Conservation (phyloP, 73 alveolate species). For the Tetrahymena borealis region DNA sequence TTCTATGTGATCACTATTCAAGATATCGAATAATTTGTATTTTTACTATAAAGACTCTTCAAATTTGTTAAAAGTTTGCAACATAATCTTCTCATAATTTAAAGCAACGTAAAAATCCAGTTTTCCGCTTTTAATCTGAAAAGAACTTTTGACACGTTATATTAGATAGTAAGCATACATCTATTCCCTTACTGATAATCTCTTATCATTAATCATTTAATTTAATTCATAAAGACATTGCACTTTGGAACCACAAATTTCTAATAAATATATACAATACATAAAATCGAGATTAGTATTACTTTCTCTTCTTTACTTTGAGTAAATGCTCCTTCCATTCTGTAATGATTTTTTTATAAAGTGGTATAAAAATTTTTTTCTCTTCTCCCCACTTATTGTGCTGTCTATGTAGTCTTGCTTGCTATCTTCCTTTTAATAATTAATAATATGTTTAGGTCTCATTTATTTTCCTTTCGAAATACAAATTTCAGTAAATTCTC, state of each 20-base stretch:
- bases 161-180: background rate
- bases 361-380: background rate
- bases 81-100: background rate
- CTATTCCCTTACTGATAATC: background rate
- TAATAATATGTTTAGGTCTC: no score
- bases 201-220: background rate
- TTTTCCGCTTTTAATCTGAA: background rate
- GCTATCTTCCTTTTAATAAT: background rate
- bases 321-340: background rate
- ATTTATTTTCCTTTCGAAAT: no score
- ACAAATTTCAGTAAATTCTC: no score
- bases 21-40: background rate
- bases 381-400: background rate
- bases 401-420: background rate
- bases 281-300: background rate
- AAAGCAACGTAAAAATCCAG: background rate
- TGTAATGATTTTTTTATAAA: background rate
- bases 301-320: background rate
- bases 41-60: background rate
- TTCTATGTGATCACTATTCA: background rate
- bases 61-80: background rate
- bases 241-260: background rate
- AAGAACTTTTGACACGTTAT: background rate
- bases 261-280: background rate
- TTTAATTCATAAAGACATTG: background rate